Base-by-base conservation (phyloP, 306 rosid species). In the Neltuma alba region DNA sequence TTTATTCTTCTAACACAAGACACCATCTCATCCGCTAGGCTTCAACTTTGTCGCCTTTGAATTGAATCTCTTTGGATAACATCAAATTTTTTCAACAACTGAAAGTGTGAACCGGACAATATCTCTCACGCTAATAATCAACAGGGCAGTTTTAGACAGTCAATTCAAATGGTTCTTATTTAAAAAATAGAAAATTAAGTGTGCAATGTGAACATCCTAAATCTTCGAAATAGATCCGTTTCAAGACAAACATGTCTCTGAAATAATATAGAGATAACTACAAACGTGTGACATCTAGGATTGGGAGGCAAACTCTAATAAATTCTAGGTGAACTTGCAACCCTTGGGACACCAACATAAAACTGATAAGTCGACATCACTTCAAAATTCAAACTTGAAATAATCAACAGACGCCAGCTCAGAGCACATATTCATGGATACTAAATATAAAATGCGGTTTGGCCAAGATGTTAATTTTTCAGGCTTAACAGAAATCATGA, bases 231-330 rank as follows among this genome's bases (percentile, higher is more conserved):
- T 23, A 55, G 30, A 55, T 8, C 30, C 30, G 9, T 38, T 9
- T 38, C 41, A 38, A 7, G 41, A 38, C 7, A 9, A 5, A 38
- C 41, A 38, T 4, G 41, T 38, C 41, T 1, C 1, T 38, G 9
- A 38, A 4, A 38, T 38, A 7, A 38, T 5, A 38, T 7, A 38
- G 5, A 5, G 7, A 38, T 80, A 47, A 52, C 76, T 50, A 0
- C 9, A 36, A 27, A 28, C 48, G 33, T 18, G n/a, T 21, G 48
- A 82, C 60, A 79, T 30, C 67, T 28, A 52, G 63, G 61, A 55
- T 21, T 23, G 27, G 40, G 36, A 33, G 27, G 58, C 1, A 10
- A 66, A 14, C 36, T 31, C 42, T 66, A n/a, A 45, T 65, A 62
- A 45, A 76, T 50, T 62, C 12, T 52, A 27, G 33, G 36, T 28